These are phyloP conservation scores for Cantharellus anzutake DNA, from an alignment of 768 basidiomycete species.

Conservation along the genomic window DNA sequence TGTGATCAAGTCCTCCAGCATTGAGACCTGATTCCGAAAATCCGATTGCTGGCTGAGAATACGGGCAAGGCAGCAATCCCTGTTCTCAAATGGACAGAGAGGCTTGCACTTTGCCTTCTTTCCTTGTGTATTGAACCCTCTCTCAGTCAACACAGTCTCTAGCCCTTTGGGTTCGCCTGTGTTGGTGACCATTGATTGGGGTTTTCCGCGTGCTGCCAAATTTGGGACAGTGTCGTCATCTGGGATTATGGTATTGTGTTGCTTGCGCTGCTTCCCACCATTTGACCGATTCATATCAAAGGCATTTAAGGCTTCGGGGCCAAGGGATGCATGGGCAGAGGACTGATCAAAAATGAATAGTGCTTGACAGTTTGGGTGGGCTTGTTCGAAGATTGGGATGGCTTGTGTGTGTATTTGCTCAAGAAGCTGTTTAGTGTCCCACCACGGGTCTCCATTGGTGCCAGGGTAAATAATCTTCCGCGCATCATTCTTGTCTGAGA, in stretches of 20 bases:
- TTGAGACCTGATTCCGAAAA: no score
- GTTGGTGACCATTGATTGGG: conserved; percentile 1
- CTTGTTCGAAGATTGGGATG: not conserved
- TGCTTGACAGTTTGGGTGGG: conserved; percentile 1
- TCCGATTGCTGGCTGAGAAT: no score
- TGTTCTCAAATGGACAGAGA: no score
- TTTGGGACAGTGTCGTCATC: conserved; percentile 13
- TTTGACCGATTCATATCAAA: conserved; percentile 25
- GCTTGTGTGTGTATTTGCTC: no score
- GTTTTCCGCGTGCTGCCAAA: not conserved
- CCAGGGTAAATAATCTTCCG: conserved; percentile 10
- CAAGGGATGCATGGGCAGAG: conserved; percentile 18
- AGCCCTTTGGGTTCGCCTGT: conserved; percentile 13
- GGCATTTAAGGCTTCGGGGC: conserved; percentile 23
- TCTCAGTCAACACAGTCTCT: no score
- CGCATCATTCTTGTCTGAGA: conserved; percentile 18
- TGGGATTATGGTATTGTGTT: conserved; percentile 22
- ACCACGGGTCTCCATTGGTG: conserved; percentile 3
- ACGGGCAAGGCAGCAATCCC: no score
- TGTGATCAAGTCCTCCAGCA: no score
- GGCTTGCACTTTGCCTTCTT: no score
- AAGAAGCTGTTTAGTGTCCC: conserved; percentile 6
- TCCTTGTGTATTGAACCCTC: no score
- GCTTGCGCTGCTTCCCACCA: conserved; percentile 21
- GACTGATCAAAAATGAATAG: conserved; percentile 8